These are phyloP conservation scores for Mycogone perniciosa DNA, from an alignment of 2,329 filamentous ascomycete genomes.

Conservation along the genomic window DNA sequence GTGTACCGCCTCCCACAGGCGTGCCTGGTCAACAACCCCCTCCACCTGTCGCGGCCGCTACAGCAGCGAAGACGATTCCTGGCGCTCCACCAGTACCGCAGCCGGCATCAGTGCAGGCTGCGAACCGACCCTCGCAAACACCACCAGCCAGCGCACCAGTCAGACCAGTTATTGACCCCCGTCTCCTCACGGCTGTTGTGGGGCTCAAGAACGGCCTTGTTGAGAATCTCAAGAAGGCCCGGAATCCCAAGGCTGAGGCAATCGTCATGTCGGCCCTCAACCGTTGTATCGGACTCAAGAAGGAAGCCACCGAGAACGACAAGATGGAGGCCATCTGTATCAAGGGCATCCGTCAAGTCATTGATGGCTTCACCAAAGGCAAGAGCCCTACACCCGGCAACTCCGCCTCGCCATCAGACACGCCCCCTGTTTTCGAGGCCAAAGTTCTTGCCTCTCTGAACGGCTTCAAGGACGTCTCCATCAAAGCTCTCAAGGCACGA, in stretches of 20 bases:
- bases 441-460: conserved; percentile 37
- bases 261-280: conserved; percentile 49
- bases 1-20: conserved; percentile 14
- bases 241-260: conserved; percentile 37
- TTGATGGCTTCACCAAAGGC: conserved; percentile 36
- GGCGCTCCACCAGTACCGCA: conserved; percentile 12
- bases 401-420: conserved; percentile 19
- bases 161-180: conserved; percentile 38
- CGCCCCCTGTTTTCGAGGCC: conserved; percentile 30
- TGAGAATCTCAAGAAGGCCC: conserved; percentile 38
- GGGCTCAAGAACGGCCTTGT: conserved; percentile 42
- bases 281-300: conserved; percentile 43
- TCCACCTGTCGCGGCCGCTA: conserved; percentile 13
- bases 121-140: conserved; percentile 21
- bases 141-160: conserved; percentile 21
- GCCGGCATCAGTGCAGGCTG: conserved; percentile 14
- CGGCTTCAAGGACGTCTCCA: conserved; percentile 41
- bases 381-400: conserved; percentile 29
- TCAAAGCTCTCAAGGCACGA: conserved; percentile 35
- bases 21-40: conserved; percentile 9
- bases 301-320: conserved; percentile 37
- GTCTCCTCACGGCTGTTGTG: conserved; percentile 36
- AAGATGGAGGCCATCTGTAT: conserved; percentile 43
- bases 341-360: conserved; percentile 36
- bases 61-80: conserved; percentile 17